Evolutionary conservation across 257 asterid species (phyloP).

Genomic region (Nicotiana tomentosiformis): DNA sequence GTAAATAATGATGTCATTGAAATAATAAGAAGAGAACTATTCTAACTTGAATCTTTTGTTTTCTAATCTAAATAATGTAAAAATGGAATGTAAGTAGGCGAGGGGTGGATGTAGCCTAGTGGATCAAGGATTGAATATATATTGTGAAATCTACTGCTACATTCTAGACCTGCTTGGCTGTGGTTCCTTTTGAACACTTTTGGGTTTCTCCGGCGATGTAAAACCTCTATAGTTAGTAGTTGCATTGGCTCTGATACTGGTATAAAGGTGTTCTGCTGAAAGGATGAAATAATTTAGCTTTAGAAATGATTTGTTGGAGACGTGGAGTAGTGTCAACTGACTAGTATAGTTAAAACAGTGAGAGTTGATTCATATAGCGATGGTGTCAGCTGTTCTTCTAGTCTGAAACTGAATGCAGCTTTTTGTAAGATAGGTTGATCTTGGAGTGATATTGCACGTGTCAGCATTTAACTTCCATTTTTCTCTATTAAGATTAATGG

Average conservation of each 20-base stretch:
- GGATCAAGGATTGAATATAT: background rate
- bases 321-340: background rate
- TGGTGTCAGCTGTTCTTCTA: background rate
- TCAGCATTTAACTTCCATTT: slow-evolving; percentile 2
- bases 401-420: background rate
- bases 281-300: background rate
- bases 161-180: background rate
- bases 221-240: background rate
- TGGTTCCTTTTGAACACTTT: background rate
- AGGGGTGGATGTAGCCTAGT: too few relatives aligned
- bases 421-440: background rate
- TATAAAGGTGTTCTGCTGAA: background rate
- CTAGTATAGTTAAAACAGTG: background rate
- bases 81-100: too few relatives aligned
- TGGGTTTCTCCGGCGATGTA: background rate
- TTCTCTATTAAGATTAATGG: slow-evolving; percentile 43
- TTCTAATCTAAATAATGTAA: too few relatives aligned
- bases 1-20: too few relatives aligned
- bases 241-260: background rate
- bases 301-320: background rate
- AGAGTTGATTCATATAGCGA: background rate
- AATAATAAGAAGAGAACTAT: too few relatives aligned
- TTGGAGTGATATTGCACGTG: background rate
- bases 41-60: too few relatives aligned
- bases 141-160: background rate